These are phyloP conservation scores for Pseudogymnoascus sp. DNA, from an alignment of 2,329 filamentous ascomycete species.

Conservation along the genomic window DNA sequence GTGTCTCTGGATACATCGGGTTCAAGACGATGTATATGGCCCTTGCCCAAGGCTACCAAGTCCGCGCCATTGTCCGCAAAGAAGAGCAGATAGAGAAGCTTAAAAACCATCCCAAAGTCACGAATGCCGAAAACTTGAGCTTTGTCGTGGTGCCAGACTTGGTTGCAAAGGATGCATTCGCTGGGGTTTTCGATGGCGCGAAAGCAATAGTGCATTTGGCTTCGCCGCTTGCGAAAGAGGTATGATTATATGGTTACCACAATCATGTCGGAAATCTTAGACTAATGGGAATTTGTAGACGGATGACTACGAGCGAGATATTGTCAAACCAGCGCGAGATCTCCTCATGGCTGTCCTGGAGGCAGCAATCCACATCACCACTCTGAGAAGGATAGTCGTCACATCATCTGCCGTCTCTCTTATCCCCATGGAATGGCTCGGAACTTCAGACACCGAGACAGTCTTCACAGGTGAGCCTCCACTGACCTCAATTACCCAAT, in stretches of 20 bases:
- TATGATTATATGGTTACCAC: not conserved
- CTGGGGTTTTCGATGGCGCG: not conserved
- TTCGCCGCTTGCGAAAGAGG: slow-evolving; percentile 1
- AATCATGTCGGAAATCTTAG: not conserved
- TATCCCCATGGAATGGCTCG: slow-evolving; percentile 1
- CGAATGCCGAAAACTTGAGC: not conserved
- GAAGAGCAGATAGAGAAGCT: not conserved
- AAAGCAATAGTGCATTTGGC: not conserved
- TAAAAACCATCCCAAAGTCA: not conserved
- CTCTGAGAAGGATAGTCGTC: not conserved
- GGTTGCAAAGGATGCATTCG: not conserved
- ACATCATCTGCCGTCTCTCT: slow-evolving; percentile 2
- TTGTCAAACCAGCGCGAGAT: not conserved
- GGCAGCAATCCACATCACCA: not conserved
- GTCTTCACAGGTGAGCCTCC: not conserved
- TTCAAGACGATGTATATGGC: slow-evolving; percentile 13
- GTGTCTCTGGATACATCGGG: slow-evolving; percentile 20
- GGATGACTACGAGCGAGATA: not conserved
- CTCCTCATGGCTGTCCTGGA: not conserved
- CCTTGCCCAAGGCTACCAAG: not conserved
- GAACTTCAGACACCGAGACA: not conserved
- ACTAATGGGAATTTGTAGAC: not conserved
- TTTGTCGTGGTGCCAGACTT: not conserved
- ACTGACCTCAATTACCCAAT: not conserved
- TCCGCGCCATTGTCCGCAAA: slow-evolving; percentile 4